These are phyloP conservation scores for Fusarium xylarioides DNA, from an alignment of 2,329 filamentous ascomycete genomes.

Conservation along the genomic window DNA sequence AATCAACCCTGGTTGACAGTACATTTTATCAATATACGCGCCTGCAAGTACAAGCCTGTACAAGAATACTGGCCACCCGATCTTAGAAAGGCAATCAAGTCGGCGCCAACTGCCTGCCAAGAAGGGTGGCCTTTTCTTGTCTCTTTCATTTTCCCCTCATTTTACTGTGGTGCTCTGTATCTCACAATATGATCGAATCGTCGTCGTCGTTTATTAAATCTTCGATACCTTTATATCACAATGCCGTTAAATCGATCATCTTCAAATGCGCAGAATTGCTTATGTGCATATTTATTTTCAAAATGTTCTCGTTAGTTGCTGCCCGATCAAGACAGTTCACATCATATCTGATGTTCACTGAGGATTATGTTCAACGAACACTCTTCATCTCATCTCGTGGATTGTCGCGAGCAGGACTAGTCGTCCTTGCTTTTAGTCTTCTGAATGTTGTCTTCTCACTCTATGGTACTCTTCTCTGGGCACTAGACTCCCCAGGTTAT, in stretches of 20 bases:
- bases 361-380: conserved; percentile 26
- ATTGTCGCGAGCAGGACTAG: conserved; percentile 10
- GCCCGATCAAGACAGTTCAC: conserved; percentile 31
- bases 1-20: not conserved
- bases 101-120: not conserved
- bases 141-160: not conserved
- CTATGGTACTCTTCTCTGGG: conserved; percentile 31
- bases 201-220: conserved; percentile 9
- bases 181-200: conserved; percentile 18
- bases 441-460: conserved; percentile 13
- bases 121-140: not conserved
- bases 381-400: conserved; percentile 23
- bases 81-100: not conserved
- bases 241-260: conserved; percentile 29
- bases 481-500: conserved; percentile 26
- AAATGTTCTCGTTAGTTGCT: conserved; percentile 23
- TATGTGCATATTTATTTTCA: conserved; percentile 29
- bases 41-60: not conserved
- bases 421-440: conserved; percentile 18
- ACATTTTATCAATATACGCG: not conserved
- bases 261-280: conserved; percentile 31
- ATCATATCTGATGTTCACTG: conserved; percentile 34
- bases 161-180: too few relatives aligned
- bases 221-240: conserved; percentile 28
- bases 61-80: not conserved